Conservation (phyloP, 2,329 filamentous ascomycete species). For the Diplocarpon rosae region DNA sequence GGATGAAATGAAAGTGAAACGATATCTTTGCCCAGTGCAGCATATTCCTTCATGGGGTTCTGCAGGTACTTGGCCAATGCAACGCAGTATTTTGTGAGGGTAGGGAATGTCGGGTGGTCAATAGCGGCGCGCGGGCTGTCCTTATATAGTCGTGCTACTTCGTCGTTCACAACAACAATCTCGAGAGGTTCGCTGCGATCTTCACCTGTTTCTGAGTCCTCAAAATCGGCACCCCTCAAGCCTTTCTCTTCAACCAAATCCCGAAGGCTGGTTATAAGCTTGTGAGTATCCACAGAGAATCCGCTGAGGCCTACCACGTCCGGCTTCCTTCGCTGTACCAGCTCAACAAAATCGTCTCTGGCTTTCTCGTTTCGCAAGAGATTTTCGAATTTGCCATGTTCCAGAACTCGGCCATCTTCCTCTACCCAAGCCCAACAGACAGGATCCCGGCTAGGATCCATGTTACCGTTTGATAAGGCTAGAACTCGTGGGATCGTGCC, state of each 20-base stretch:
- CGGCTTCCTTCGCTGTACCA: constrained; percentile 69
- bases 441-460: constrained; percentile 61
- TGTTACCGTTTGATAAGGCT: constrained; percentile 75
- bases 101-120: constrained; percentile 71
- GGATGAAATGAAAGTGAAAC: constrained; percentile 79
- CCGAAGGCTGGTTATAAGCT: constrained; percentile 70
- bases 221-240: constrained; percentile 70
- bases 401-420: constrained; percentile 79
- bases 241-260: constrained; percentile 67
- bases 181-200: constrained; percentile 72
- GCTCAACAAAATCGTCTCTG: constrained; percentile 61
- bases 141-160: constrained; percentile 93
- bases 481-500: constrained; percentile 83
- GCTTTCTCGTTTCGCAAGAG: constrained; percentile 59
- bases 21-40: constrained; percentile 79
- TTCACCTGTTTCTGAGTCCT: constrained; percentile 65
- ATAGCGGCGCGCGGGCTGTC: constrained; percentile 68
- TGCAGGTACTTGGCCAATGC: constrained; percentile 86
- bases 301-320: constrained; percentile 88
- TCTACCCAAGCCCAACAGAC: constrained; percentile 89
- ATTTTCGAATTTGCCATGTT: constrained; percentile 79
- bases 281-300: constrained; percentile 77
- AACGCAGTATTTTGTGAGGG: constrained; percentile 80
- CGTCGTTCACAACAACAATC: constrained; percentile 86
- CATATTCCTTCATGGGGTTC: constrained; percentile 93